Percentiles rank a stretch among this genome's conserved stretches.
Evolutionary conservation across 192 early-diverging fungal genomes (phyloP).

Genomic region (Linnemannia zychae): DNA sequence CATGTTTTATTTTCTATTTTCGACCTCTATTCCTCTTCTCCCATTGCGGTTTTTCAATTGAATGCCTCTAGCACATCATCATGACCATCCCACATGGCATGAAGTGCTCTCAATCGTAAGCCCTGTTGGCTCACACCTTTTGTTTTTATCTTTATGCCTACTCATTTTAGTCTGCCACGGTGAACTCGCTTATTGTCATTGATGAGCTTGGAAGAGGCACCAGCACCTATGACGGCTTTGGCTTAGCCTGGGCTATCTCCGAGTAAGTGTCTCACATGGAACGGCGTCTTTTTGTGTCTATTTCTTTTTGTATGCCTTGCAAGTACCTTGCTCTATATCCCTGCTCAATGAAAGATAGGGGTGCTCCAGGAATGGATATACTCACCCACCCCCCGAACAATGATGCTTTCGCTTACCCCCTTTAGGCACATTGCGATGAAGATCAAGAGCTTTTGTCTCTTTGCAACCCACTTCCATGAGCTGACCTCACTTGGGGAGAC

Average conservation of each 20-base stretch:
- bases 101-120: background rate
- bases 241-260: conserved; percentile 97
- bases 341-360: background rate
- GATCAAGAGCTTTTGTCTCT: conserved; percentile 82
- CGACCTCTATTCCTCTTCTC: background rate
- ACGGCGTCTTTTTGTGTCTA: background rate
- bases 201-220: conserved; percentile 97
- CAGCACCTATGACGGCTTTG: conserved; percentile 98
- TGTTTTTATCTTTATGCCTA: background rate
- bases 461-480: conserved; percentile 99
- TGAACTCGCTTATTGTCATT: conserved; percentile 91
- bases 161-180: conserved; percentile 75
- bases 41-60: background rate
- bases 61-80: background rate
- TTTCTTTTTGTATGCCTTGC: background rate
- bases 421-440: conserved; percentile 77
- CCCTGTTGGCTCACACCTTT: background rate
- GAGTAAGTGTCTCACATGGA: conserved; percentile 70
- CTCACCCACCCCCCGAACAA: conserved; percentile 2
- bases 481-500: conserved; percentile 84
- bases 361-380: background rate
- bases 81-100: conserved; percentile 7
- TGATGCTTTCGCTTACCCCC: background rate
- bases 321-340: background rate
- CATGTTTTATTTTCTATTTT: conserved; percentile 13